These are phyloP conservation scores for Geotrichum cucujoidarum DNA, from an alignment of 1,139 yeast genomes.

Conservation along the genomic window DNA sequence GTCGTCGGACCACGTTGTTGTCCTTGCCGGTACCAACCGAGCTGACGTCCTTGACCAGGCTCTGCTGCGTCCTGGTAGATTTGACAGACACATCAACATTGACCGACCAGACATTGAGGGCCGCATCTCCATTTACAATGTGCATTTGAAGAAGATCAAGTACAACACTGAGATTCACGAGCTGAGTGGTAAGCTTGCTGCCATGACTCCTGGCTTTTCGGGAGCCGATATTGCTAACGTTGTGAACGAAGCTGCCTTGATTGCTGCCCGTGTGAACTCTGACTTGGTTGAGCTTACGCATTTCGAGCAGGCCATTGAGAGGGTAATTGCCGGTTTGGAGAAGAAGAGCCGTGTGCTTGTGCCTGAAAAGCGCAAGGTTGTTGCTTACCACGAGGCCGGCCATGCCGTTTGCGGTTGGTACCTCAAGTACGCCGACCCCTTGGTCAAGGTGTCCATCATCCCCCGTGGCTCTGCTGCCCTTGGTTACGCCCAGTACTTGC, in stretches of 20 bases:
- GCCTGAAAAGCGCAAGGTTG: slow-evolving; percentile 78
- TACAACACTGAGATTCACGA: slow-evolving; percentile 47
- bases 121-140: slow-evolving; percentile 83
- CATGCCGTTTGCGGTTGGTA: slow-evolving; percentile 99
- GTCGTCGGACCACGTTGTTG: slow-evolving; percentile 87
- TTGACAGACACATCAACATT: slow-evolving; percentile 86
- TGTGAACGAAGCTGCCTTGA: slow-evolving; percentile 93
- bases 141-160: slow-evolving; percentile 68
- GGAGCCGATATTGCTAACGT: slow-evolving; percentile 98
- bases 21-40: slow-evolving; percentile 94
- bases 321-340: slow-evolving; percentile 95
- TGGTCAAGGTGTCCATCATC: slow-evolving; percentile 88
- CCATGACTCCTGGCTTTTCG: slow-evolving; percentile 94
- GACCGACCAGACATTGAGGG: slow-evolving; percentile 93
- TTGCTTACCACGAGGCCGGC: slow-evolving; percentile 98
- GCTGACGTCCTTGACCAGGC: slow-evolving; percentile 92
- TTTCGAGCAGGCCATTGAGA: slow-evolving; percentile 93
- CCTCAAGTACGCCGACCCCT: slow-evolving; percentile 82
- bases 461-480: slow-evolving; percentile 96
- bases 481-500: slow-evolving; percentile 97
- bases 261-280: slow-evolving; percentile 83
- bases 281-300: slow-evolving; percentile 65
- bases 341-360: slow-evolving; percentile 79
- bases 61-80: slow-evolving; percentile 92
- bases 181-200: slow-evolving; percentile 83